These are phyloP conservation scores for Golubevia pallescens DNA, from an alignment of 1,284 basidiomycete genomes.

Conservation along the genomic window DNA sequence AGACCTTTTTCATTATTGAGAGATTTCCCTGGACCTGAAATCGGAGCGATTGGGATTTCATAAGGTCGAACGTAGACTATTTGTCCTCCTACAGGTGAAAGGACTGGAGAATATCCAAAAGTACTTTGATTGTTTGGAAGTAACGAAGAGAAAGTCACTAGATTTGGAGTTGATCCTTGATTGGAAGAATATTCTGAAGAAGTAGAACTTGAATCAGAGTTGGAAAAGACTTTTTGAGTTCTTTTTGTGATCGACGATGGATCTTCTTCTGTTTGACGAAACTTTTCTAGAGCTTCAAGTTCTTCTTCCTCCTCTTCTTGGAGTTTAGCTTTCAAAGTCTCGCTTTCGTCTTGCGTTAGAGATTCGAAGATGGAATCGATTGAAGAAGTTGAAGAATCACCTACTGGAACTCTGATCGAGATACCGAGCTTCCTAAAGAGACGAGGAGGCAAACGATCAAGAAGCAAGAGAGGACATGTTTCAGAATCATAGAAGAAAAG, in stretches of 20 bases:
- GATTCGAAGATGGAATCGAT: background rate
- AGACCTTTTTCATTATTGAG: constrained; percentile 37
- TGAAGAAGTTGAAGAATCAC: background rate
- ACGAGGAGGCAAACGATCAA: background rate
- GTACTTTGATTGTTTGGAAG: no score
- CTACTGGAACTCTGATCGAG: background rate
- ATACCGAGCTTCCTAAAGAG: background rate
- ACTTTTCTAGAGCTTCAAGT: background rate
- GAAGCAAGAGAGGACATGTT: no score
- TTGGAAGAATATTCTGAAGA: background rate
- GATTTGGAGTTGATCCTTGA: no score
- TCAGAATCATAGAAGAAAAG: background rate
- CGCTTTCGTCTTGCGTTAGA: background rate
- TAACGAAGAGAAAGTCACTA: no score
- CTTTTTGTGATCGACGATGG: background rate
- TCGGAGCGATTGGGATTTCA: constrained; percentile 22
- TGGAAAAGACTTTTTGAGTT: background rate
- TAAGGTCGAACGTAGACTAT: constrained; percentile 42
- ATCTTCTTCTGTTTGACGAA: background rate
- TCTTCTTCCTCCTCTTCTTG: background rate
- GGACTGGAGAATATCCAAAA: constrained; percentile 14
- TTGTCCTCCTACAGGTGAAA: constrained; percentile 38
- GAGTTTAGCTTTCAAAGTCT: background rate
- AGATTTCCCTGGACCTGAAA: constrained; percentile 27
- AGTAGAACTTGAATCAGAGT: background rate